Percentiles rank a stretch among this genome's conserved stretches.
Evolutionary conservation across 768 basidiomycete genomes (phyloP).

Genomic region (Termitomyces sp.): DNA sequence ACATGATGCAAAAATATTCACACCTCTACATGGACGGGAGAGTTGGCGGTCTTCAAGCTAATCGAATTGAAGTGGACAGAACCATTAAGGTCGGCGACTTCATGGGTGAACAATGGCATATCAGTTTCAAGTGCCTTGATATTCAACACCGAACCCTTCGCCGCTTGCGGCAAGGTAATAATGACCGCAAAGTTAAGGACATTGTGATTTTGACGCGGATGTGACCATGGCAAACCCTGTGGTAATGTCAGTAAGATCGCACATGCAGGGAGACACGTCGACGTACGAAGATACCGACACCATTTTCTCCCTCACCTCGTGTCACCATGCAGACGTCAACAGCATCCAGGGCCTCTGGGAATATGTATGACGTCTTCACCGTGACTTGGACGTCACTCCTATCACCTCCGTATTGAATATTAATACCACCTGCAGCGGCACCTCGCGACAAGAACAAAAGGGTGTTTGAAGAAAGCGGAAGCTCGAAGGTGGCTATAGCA

Average conservation of each 20-base stretch:
- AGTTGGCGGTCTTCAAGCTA: constrained; percentile 28
- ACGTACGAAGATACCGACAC: constrained; percentile 30
- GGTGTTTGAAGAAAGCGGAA: constrained; percentile 21
- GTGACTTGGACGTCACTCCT: constrained; percentile 17
- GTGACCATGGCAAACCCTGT: constrained; percentile 13
- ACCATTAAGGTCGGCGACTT: constrained; percentile 28
- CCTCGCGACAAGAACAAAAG: constrained; percentile 27
- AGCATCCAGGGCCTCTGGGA: constrained; percentile 14
- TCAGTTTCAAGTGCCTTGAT: constrained; percentile 40
- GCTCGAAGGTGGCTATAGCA: constrained; percentile 14
- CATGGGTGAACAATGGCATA: constrained; percentile 35
- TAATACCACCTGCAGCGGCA: constrained; percentile 17
- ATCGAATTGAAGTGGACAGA: constrained; percentile 35
- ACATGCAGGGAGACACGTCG: neutral
- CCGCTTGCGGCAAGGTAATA: constrained; percentile 17
- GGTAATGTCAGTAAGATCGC: neutral
- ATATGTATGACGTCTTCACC: constrained; percentile 19
- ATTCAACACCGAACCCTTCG: constrained; percentile 16
- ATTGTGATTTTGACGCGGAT: neutral
- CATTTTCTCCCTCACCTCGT: constrained; percentile 19
- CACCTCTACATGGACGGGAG: constrained; percentile 28
- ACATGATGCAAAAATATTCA: constrained; percentile 5
- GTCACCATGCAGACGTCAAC: constrained; percentile 22
- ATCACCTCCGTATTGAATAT: constrained; percentile 16
- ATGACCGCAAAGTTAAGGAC: constrained; percentile 18